A percentile compares a stretch with the other conserved stretches of the same genome.
These are phyloP conservation scores for Naegleria fowleri DNA, from an alignment of 208 protist species.

Conservation along the genomic window DNA sequence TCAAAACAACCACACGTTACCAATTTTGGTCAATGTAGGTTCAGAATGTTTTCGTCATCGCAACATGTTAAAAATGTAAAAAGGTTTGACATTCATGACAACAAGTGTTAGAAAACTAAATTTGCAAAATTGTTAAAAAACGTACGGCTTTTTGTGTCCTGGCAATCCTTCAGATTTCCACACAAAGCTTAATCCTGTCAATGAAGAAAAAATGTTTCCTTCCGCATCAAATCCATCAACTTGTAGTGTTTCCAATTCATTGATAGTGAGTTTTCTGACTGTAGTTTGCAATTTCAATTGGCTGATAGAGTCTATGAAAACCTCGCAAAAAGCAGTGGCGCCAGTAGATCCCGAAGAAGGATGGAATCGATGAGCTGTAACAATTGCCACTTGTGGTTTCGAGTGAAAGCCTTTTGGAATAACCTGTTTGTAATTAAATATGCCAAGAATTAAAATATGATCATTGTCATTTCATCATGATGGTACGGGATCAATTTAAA, in stretches of 20 bases:
- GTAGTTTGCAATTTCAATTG: slow-evolving; percentile 14
- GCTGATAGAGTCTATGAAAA: not conserved
- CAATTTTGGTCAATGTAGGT: not conserved
- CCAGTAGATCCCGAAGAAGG: not conserved
- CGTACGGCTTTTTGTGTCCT: not conserved
- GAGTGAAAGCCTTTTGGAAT: not conserved
- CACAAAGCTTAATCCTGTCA: not conserved
- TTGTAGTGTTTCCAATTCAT: slow-evolving; percentile 3
- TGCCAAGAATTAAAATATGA: not conserved
- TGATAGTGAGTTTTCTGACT: not conserved
- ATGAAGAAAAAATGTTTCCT: not conserved
- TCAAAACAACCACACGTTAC: too few relatives aligned
- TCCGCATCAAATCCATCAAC: not conserved
- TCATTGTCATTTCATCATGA: too few relatives aligned
- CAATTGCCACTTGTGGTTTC: not conserved
- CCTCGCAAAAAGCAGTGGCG: not conserved
- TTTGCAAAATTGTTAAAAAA: not conserved
- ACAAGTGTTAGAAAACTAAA: not conserved
- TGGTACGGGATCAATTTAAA: too few relatives aligned
- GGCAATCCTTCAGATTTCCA: not conserved
- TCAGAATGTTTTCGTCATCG: not conserved
- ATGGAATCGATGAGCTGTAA: not conserved
- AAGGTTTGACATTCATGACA: too few relatives aligned
- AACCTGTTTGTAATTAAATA: not conserved
- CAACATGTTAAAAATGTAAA: too few relatives aligned